phyloP scores from a whole-genome alignment of 495 filamentous ascomycete genomes.

The Aspergillus conjunctus region DNA sequence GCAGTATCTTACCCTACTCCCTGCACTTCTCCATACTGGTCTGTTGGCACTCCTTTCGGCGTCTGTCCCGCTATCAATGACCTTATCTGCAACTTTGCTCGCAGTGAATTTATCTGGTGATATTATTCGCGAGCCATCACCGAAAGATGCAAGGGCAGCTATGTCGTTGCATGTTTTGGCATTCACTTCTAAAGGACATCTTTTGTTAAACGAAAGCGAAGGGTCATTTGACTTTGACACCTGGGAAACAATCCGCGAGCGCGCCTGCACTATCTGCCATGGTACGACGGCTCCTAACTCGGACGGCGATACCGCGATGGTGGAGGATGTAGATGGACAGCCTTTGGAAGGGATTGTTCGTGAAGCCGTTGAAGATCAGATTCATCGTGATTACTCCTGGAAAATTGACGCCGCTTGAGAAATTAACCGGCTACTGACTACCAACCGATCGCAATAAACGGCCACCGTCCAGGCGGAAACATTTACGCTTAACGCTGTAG shows the following conservation, averaged over 20 bases:
- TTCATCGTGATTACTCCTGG: conserved; percentile 44
- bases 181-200: conserved; percentile 71
- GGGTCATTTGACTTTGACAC: conserved; percentile 74
- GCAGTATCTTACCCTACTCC: conserved; percentile 74
- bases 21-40: conserved; percentile 71
- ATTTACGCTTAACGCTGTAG: not conserved
- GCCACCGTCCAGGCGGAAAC: not conserved
- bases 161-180: conserved; percentile 75
- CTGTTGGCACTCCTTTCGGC: conserved; percentile 76
- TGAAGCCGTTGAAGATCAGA: conserved; percentile 58
- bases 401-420: conserved; percentile 44
- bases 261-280: conserved; percentile 66
- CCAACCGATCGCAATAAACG: not conserved
- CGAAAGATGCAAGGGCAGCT: conserved; percentile 56
- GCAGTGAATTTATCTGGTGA: conserved; percentile 57
- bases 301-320: conserved; percentile 50
- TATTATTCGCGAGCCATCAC: conserved; percentile 57
- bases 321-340: conserved; percentile 34
- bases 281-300: conserved; percentile 36
- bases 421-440: too few relatives aligned
- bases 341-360: conserved; percentile 63
- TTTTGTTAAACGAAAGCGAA: conserved; percentile 79
- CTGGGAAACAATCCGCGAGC: conserved; percentile 72
- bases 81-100: conserved; percentile 63
- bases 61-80: conserved; percentile 71